These are phyloP conservation scores for Fusarium multiceps DNA, from an alignment of 2,329 filamentous ascomycete species.

Conservation along the genomic window DNA sequence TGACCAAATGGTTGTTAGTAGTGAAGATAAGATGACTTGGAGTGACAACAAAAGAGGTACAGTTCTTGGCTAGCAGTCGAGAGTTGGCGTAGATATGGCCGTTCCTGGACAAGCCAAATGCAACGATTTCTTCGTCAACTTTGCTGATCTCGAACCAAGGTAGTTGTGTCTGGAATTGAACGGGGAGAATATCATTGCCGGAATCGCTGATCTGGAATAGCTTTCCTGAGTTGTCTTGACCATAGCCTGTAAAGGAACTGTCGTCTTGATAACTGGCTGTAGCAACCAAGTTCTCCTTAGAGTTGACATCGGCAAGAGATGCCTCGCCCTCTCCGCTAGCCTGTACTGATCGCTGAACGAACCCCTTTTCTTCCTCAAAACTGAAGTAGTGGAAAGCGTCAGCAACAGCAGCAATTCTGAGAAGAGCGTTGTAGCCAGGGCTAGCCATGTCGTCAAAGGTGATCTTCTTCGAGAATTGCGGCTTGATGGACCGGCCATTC, in stretches of 20 bases:
- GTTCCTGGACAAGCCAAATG: slow-evolving; percentile 75
- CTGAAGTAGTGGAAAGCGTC: slow-evolving; percentile 49
- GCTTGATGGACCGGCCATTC: slow-evolving; percentile 61
- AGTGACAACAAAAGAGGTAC: slow-evolving; percentile 89
- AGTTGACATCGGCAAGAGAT: slow-evolving; percentile 30
- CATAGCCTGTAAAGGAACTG: slow-evolving; percentile 51
- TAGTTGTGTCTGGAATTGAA: slow-evolving; percentile 59
- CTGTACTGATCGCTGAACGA: slow-evolving; percentile 41
- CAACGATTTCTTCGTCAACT: slow-evolving; percentile 56
- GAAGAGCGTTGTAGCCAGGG: slow-evolving; percentile 30
- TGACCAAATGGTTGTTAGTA: slow-evolving; percentile 90
- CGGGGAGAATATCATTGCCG: slow-evolving; percentile 50
- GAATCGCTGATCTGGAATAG: slow-evolving; percentile 54
- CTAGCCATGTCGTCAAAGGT: slow-evolving; percentile 52
- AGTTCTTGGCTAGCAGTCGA: slow-evolving; percentile 81
- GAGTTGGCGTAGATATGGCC: slow-evolving; percentile 85
- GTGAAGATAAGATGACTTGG: slow-evolving; percentile 88
- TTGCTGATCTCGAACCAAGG: slow-evolving; percentile 65
- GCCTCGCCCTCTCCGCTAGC: slow-evolving; percentile 29
- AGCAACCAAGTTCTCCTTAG: slow-evolving; percentile 42
- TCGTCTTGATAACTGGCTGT: slow-evolving; percentile 51
- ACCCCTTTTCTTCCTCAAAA: slow-evolving; percentile 45
- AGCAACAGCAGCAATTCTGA: slow-evolving; percentile 36
- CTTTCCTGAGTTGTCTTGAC: slow-evolving; percentile 60
- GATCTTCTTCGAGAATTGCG: slow-evolving; percentile 55